A percentile compares a stretch with the other conserved stretches of the same genome.
Evolutionary conservation across 257 asterid genomes (phyloP).

Genomic region (Cordia subcordata): DNA sequence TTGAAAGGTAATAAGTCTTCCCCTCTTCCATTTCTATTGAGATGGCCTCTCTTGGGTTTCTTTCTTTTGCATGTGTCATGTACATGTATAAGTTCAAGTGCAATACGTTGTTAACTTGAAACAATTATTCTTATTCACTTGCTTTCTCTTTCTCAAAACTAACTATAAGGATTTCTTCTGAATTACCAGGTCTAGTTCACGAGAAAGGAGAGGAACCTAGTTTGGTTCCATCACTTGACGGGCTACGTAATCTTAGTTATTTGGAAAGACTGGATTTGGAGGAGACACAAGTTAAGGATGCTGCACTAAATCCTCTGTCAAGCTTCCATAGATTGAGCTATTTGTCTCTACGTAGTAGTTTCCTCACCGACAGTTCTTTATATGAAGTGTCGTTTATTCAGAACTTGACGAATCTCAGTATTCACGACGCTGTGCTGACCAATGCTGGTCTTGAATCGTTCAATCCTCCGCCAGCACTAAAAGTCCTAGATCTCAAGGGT

Average conservation of each 20-base stretch:
- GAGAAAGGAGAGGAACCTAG: constrained; percentile 22
- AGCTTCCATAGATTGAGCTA: constrained; percentile 41
- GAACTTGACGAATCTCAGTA: constrained; percentile 45
- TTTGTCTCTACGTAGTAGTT: constrained; percentile 47
- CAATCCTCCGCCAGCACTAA: constrained; percentile 51
- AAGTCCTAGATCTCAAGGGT: constrained; percentile 72
- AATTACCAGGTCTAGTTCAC: constrained; percentile 39
- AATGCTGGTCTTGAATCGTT: constrained; percentile 49
- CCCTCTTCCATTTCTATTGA: neutral
- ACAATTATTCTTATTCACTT: neutral
- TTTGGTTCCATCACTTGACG: constrained; percentile 44
- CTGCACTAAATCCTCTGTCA: constrained; percentile 50
- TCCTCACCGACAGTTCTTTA: constrained; percentile 61
- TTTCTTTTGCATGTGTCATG: no score
- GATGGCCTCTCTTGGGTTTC: neutral
- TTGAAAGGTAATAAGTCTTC: constrained; percentile 49
- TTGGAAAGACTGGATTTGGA: constrained; percentile 74
- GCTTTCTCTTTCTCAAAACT: neutral
- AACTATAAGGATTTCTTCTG: constrained; percentile 2
- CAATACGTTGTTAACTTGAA: no score
- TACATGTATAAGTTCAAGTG: neutral
- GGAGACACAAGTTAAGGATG: constrained; percentile 41
- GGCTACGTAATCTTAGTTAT: constrained; percentile 41
- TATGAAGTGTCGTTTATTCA: constrained; percentile 33
- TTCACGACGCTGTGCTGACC: constrained; percentile 61